Base-by-base conservation (phyloP, 2,329 filamentous ascomycete species). In the Drechslerella coelobrocha region DNA sequence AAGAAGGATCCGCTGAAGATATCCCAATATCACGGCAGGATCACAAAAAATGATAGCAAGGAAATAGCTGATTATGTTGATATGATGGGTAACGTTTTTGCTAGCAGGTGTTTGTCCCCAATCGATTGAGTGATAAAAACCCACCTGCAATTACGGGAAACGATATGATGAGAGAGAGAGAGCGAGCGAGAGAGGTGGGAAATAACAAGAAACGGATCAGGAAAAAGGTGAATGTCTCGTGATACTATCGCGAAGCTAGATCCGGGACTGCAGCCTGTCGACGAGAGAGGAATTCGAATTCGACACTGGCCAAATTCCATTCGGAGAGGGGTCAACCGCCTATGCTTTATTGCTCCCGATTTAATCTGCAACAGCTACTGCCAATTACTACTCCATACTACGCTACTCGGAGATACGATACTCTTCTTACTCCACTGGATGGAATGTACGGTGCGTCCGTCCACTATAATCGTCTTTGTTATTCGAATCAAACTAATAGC, bases 191-290 rank as follows among this genome's bases (percentile, higher is more conserved):
- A 51, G 43, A 51, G 8, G 31, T 17, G 55, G 8, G 26, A 23
- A 60, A n/a, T 45, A 34, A 39, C 27, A 26, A 14, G 43, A 34
- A 17, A 24, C 34, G 37, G 19, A 54, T 54, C 50, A n/a, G 37
- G 31, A 6, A 34, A 53, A 61, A 61, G 21, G 57, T 54, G 37
- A 61, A 47, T 45, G 48, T 61, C 57, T 47, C 57, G 48, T 61
- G 57, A 61, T 61, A 29, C 56, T 21, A 24, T 14, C 19, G 27
- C 29, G 39, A 41, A 37, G 23, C 26, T 9, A n/a, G n/a, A 31
- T 14, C 17, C 41, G 29, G 56, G 26, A 23, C 34, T 14, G 23
- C 29, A 52, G 41, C 27, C 19, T 14, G n/a, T 48, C n/a, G n/a
- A n/a, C n/a, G n/a, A n/a, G n/a, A n/a, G n/a, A n/a, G n/a, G n/a